phyloP scores from a whole-genome alignment of 768 basidiomycete species.

The Termitomyces titanicus region DNA sequence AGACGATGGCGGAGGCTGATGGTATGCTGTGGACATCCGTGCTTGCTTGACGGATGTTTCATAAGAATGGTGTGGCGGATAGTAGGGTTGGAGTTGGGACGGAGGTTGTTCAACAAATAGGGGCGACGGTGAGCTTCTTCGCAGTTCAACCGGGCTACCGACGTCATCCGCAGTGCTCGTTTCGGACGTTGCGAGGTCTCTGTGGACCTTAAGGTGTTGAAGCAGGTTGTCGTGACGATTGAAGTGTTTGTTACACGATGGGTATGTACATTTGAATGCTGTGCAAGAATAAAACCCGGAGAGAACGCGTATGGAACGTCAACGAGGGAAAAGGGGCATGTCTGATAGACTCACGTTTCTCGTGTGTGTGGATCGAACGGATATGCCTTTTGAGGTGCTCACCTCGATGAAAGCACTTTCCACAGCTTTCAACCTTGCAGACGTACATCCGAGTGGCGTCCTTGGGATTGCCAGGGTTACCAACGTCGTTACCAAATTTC shows the following conservation, averaged over 20 bases:
- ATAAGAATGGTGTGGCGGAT: slow-evolving; percentile 6
- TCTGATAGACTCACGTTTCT: slow-evolving; percentile 60
- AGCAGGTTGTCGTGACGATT: slow-evolving; percentile 79
- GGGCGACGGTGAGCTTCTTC: slow-evolving; percentile 8
- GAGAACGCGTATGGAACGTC: slow-evolving; percentile 12
- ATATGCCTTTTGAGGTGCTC: slow-evolving; percentile 85
- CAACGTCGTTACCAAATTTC: slow-evolving; percentile 15
- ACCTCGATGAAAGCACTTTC: slow-evolving; percentile 76
- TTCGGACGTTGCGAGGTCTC: slow-evolving; percentile 24
- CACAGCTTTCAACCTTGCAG: slow-evolving; percentile 67
- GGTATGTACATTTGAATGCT: slow-evolving; percentile 74
- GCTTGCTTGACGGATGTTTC: slow-evolving; percentile 9
- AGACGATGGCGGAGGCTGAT: slow-evolving; percentile 1
- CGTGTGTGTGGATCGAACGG: slow-evolving; percentile 75
- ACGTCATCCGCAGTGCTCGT: slow-evolving; percentile 12
- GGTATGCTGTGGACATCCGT: slow-evolving; percentile 3
- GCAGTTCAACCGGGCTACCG: slow-evolving; percentile 10
- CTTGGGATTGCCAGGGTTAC: slow-evolving; percentile 14
- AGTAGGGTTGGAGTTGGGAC: slow-evolving; percentile 10
- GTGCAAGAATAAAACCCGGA: slow-evolving; percentile 11
- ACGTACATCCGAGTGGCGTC: slow-evolving; percentile 40
- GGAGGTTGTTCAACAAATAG: slow-evolving; percentile 8
- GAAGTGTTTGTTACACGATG: slow-evolving; percentile 68
- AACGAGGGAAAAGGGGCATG: slow-evolving; percentile 7
- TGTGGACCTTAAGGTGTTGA: slow-evolving; percentile 75